These are phyloP conservation scores for Tetradesmus lagerheimii DNA, from an alignment of 139 green algal genomes.

Conservation along the genomic window DNA sequence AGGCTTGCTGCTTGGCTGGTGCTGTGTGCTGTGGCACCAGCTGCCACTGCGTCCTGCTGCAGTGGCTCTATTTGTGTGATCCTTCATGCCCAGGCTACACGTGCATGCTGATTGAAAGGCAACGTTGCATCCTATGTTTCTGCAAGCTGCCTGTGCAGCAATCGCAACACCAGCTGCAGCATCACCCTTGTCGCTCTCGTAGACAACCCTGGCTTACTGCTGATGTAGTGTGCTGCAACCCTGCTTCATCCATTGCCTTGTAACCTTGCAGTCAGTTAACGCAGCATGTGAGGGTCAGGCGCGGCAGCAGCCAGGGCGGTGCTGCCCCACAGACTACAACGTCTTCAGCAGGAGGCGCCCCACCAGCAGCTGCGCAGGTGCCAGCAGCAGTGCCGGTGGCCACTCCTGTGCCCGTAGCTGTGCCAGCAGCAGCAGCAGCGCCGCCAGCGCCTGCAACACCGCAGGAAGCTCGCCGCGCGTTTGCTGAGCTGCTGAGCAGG, in stretches of 20 bases:
- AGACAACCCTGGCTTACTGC: no score
- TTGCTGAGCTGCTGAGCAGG: background rate
- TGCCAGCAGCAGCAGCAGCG: background rate
- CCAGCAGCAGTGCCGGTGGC: background rate
- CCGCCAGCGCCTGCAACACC: background rate
- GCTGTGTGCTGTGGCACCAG: background rate
- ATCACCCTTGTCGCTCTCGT: background rate
- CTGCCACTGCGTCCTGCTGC: background rate
- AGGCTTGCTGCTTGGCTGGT: background rate
- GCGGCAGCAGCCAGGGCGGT: background rate
- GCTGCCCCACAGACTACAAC: background rate
- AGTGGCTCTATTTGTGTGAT: background rate
- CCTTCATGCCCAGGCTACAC: background rate
- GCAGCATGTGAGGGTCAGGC: constrained; percentile 16
- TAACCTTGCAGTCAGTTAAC: constrained; percentile 5
- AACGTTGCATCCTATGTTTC: background rate
- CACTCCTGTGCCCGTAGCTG: background rate
- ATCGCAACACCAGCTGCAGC: background rate
- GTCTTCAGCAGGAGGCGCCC: background rate
- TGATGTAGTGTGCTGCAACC: background rate
- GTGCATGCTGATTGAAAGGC: background rate
- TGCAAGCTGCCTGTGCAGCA: background rate
- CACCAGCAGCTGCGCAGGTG: background rate
- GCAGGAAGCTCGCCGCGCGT: background rate
- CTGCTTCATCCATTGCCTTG: background rate